These are phyloP conservation scores for Ophiocytium majus DNA, from an alignment of 352 stramenopile genomes.

Conservation along the genomic window DNA sequence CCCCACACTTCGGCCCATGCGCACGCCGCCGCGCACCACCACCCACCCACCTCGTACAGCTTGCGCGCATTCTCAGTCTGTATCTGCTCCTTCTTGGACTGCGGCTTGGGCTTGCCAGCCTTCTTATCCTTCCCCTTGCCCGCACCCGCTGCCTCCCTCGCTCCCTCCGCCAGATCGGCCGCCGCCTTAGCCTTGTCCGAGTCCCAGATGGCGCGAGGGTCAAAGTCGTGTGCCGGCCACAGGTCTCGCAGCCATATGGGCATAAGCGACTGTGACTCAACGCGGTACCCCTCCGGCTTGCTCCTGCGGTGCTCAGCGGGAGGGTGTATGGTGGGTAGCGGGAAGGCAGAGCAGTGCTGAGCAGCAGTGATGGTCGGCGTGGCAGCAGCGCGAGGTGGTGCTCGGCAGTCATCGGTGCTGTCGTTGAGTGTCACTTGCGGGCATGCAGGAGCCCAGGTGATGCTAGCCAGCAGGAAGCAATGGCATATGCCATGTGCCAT, in stretches of 20 bases:
- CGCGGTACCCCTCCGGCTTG: background rate
- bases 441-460: too few relatives aligned
- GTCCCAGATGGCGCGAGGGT: conserved; percentile 53
- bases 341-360: too few relatives aligned
- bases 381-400: too few relatives aligned
- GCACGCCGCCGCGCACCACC: too few relatives aligned
- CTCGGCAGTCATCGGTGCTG: too few relatives aligned
- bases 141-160: conserved; percentile 17
- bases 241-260: conserved; percentile 55
- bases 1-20: too few relatives aligned
- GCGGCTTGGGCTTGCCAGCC: conserved; percentile 9
- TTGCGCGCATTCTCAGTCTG: conserved; percentile 53
- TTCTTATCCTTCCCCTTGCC: conserved; percentile 42
- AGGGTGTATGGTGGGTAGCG: too few relatives aligned
- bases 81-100: conserved; percentile 54
- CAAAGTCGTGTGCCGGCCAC: conserved; percentile 54
- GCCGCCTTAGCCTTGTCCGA: conserved; percentile 47
- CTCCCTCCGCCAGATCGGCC: conserved; percentile 23
- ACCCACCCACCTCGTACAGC: conserved; percentile 39
- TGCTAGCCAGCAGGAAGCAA: too few relatives aligned
- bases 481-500: too few relatives aligned
- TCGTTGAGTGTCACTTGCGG: too few relatives aligned
- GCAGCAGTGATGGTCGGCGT: too few relatives aligned
- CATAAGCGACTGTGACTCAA: conserved; percentile 44
- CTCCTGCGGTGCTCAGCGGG: too few relatives aligned